phyloP scores from a whole-genome alignment of 208 protist species.

The Wallacemonas sp. region DNA sequence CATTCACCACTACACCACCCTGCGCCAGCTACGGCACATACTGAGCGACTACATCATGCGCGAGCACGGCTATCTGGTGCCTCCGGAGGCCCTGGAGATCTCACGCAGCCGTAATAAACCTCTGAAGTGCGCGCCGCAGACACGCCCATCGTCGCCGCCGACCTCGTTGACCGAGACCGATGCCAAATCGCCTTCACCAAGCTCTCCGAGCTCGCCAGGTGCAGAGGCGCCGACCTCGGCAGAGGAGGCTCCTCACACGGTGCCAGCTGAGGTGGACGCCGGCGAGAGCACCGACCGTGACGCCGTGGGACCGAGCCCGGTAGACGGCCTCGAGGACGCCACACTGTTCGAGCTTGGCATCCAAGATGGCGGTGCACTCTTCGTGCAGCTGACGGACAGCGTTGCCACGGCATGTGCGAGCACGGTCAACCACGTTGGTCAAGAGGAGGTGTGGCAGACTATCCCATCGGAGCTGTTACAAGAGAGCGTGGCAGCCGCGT shows the following conservation, averaged over 20 bases:
- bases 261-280: background rate
- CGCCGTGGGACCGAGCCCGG: background rate
- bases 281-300: background rate
- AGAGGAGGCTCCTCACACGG: background rate
- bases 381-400: slow-evolving; percentile 50
- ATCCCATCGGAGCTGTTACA: slow-evolving; percentile 56
- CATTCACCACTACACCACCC: slow-evolving; percentile 65
- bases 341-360: slow-evolving; percentile 75
- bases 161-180: background rate
- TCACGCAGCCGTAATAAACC: slow-evolving; percentile 52
- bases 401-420: slow-evolving; percentile 32
- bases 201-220: background rate
- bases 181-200: background rate
- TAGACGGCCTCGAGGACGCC: slow-evolving; percentile 24
- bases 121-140: slow-evolving; percentile 22
- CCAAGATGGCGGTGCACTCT: slow-evolving; percentile 57
- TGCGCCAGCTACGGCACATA: slow-evolving; percentile 44
- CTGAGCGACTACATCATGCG: slow-evolving; percentile 48
- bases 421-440: background rate
- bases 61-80: slow-evolving; percentile 52
- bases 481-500: background rate
- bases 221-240: background rate
- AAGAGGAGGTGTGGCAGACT: slow-evolving; percentile 55
- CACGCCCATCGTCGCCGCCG: background rate
- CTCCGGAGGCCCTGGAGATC: slow-evolving; percentile 42